These are phyloP conservation scores for Lactarius akahatsu DNA, from an alignment of 768 basidiomycete genomes.

Conservation along the genomic window DNA sequence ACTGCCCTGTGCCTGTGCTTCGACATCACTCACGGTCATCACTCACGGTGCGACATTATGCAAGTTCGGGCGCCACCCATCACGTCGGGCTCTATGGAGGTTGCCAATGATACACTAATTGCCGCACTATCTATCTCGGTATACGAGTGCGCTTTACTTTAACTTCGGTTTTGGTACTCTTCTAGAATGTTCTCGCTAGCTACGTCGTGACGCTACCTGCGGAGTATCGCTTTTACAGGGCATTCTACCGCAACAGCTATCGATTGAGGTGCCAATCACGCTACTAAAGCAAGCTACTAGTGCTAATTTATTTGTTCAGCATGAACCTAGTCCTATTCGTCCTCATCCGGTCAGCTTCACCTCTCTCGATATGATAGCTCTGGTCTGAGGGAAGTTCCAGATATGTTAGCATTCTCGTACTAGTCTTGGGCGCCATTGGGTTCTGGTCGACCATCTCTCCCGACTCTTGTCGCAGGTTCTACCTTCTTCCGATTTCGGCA, in stretches of 20 bases:
- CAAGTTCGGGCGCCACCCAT: not conserved
- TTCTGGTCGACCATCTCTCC: conserved; percentile 55
- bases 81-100: not conserved
- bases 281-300: not conserved
- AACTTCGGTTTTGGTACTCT: not conserved
- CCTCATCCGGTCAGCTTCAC: conserved; percentile 13
- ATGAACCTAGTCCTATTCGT: conserved; percentile 13
- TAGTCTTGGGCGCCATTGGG: conserved; percentile 54
- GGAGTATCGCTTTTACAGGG: conserved; percentile 24
- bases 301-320: not conserved
- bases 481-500: conserved; percentile 53
- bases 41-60: not conserved
- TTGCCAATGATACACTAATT: conserved; percentile 12
- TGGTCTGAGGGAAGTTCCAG: conserved; percentile 32
- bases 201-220: conserved; percentile 21
- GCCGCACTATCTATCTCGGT: conserved; percentile 14
- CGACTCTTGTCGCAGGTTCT: conserved; percentile 48
- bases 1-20: not conserved
- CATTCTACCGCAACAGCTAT: not conserved
- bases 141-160: conserved; percentile 15
- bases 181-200: not conserved
- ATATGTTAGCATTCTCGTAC: conserved; percentile 45
- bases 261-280: not conserved
- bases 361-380: not conserved
- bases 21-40: not conserved